These are phyloP conservation scores for Pseudopithomyces chartarum DNA, from an alignment of 2,329 filamentous ascomycete species.

Conservation along the genomic window DNA sequence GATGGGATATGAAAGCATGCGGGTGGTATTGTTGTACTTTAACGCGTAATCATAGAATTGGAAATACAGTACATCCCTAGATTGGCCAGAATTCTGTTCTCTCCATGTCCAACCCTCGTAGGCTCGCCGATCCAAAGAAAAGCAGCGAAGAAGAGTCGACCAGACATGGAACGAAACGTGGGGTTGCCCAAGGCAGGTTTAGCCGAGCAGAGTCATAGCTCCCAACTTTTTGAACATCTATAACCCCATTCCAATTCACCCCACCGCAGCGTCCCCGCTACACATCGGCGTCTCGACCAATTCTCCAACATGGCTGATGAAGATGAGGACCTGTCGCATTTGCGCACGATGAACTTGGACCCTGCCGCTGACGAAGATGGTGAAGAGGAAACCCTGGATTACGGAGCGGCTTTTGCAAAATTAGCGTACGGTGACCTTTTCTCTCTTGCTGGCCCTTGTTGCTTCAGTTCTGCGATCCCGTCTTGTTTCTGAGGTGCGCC, in stretches of 20 bases:
- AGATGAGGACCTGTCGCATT: conserved; percentile 40
- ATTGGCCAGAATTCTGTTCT: not conserved
- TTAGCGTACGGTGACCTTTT: conserved; percentile 53
- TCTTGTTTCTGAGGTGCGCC: not conserved
- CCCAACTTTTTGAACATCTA: conserved; percentile 11
- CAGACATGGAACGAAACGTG: not conserved
- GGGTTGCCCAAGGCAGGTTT: conserved; percentile 6
- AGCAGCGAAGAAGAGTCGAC: no score
- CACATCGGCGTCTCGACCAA: not conserved
- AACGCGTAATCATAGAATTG: not conserved
- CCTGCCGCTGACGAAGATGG: conserved; percentile 58
- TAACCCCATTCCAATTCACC: not conserved
- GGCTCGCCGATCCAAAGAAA: no score
- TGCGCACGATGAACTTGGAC: conserved; percentile 22
- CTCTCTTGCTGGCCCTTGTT: conserved; percentile 1
- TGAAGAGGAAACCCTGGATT: conserved; percentile 81
- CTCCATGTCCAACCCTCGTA: not conserved
- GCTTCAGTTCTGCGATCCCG: not conserved
- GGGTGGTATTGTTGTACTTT: not conserved
- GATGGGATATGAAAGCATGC: not conserved
- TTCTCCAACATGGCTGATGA: conserved; percentile 38
- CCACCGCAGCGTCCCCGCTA: conserved; percentile 8
- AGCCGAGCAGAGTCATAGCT: conserved; percentile 23
- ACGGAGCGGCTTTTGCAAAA: conserved; percentile 68
- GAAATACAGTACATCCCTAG: not conserved